Evolutionary conservation across 2,329 filamentous ascomycete genomes (phyloP), one percentile per base, ranked within the genome.

Genomic region (Talaromyces piceae): DNA sequence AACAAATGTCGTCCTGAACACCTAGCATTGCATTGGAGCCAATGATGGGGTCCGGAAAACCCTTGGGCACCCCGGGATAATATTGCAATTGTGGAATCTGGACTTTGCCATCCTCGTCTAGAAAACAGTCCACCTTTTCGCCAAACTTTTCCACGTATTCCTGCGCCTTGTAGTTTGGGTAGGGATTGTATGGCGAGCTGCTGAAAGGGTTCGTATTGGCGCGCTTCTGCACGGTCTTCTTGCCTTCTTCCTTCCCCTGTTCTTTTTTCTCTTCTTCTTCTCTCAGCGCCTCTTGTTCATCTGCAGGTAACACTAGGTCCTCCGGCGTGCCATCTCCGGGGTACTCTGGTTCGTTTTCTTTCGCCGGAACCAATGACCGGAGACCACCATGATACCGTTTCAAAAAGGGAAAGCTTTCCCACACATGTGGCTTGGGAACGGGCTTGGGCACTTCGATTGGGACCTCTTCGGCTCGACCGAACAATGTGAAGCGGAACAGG

Each of bases 311-410:
- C 26, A 53, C 43, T 11, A 49, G 67, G 58, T 84, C 83, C 47
- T 84, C 82, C 45, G 78, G 77, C 16, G 51, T 33, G 13, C 63
- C 64, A 1, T 78, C 70, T 6, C 77, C 76, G 1, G 93, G 91
- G 63, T 95, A 97, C 63, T 97, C 88, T 0, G 91, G 85, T 8
- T 77, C 73, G 58, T 91, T 91, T 45, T 87, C 74, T 12, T 76
- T 67, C 23, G 82, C 72, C 0, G 81, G 70, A 0, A 87, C 80
- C 55, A 98, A 64, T 0, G 80, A 86, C 57, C 84, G 78, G 53
- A 98, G 78, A 1, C 93, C 93, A 12, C 90, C 91, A 66, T 96
- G 93, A 66, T 96, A 98, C 56, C 91, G 80, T 54, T 84, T 85
- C 55, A 98, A 69, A 62, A 95, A 94, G 0, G 83, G 82, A 64